phyloP scores from a whole-genome alignment of 2,329 filamentous ascomycete species.

The Raffaelea arxii region DNA sequence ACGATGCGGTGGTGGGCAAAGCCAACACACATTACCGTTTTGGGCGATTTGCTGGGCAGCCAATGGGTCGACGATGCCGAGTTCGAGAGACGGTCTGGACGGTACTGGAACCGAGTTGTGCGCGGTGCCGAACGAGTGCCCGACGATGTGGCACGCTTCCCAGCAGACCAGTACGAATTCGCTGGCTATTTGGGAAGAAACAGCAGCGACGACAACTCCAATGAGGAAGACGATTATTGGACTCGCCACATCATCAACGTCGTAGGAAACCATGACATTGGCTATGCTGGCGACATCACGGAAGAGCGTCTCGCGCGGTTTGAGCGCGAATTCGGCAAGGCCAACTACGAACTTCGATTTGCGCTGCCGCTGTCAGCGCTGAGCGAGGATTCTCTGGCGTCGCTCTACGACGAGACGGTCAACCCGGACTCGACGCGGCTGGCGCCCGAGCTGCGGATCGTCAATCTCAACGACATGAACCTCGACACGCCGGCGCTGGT shows the following conservation, averaged over 20 bases:
- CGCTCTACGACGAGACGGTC: slow-evolving; percentile 28
- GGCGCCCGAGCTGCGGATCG: slow-evolving; percentile 63
- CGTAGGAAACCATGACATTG: slow-evolving; percentile 91
- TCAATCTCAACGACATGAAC: slow-evolving; percentile 89
- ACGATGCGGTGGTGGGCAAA: slow-evolving; percentile 72
- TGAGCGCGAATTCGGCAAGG: slow-evolving; percentile 72
- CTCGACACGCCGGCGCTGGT: slow-evolving; percentile 73
- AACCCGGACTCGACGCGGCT: slow-evolving; percentile 39
- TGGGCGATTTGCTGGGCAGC: slow-evolving; percentile 86
- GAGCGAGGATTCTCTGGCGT: slow-evolving; percentile 25
- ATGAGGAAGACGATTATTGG: slow-evolving; percentile 50
- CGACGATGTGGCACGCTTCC: slow-evolving; percentile 41
- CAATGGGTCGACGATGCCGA: slow-evolving; percentile 89
- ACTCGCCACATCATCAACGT: slow-evolving; percentile 73
- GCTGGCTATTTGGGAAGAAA: slow-evolving; percentile 35
- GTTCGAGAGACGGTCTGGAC: slow-evolving; percentile 60
- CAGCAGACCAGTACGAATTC: slow-evolving; percentile 38
- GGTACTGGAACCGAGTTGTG: slow-evolving; percentile 79
- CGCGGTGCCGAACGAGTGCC: slow-evolving; percentile 54
- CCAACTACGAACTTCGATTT: slow-evolving; percentile 83
- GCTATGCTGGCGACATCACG: slow-evolving; percentile 87
- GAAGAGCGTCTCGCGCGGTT: slow-evolving; percentile 68
- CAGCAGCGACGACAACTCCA: slow-evolving; percentile 1
- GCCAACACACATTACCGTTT: slow-evolving; percentile 78
- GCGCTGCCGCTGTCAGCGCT: slow-evolving; percentile 39